Percentiles rank a stretch among this genome's conserved stretches.
phyloP scores from a whole-genome alignment of 768 basidiomycete genomes.

The Lanmaoa rubissima region DNA sequence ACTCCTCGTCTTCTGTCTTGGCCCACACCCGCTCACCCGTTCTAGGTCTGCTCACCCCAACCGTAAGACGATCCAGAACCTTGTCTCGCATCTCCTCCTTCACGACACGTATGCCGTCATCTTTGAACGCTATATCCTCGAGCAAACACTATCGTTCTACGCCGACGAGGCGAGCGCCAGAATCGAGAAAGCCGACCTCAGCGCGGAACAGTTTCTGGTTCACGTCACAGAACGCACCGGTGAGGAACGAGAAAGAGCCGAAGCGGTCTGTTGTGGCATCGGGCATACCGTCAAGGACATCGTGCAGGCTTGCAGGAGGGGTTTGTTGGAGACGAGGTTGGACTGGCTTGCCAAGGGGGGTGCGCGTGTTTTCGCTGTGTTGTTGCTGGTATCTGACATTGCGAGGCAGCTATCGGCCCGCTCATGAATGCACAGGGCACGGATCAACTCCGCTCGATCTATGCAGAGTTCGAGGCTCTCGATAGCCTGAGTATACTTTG shows the following conservation, averaged over 20 bases:
- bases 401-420: constrained; percentile 46
- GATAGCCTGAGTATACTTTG: constrained; percentile 52
- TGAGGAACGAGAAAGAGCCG: constrained; percentile 58
- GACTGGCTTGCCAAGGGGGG: constrained; percentile 46
- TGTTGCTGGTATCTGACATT: constrained; percentile 24
- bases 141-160: constrained; percentile 54
- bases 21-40: not conserved
- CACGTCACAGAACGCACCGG: constrained; percentile 44
- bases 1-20: not conserved
- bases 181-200: constrained; percentile 29
- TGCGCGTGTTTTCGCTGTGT: constrained; percentile 31
- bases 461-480: constrained; percentile 60
- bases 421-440: constrained; percentile 50
- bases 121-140: constrained; percentile 58
- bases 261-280: constrained; percentile 45
- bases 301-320: constrained; percentile 51
- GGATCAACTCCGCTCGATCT: constrained; percentile 49
- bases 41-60: constrained; percentile 39
- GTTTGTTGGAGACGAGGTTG: constrained; percentile 45
- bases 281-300: constrained; percentile 49
- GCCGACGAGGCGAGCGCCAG: constrained; percentile 44
- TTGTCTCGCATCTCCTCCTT: constrained; percentile 56
- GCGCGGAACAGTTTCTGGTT: constrained; percentile 54
- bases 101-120: constrained; percentile 54
- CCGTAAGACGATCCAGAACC: constrained; percentile 42